Percentiles rank a stretch among this genome's conserved stretches.
Evolutionary conservation across 805 yeast genomes (phyloP).

Genomic region (Saccharomycopsis guyanensis): DNA sequence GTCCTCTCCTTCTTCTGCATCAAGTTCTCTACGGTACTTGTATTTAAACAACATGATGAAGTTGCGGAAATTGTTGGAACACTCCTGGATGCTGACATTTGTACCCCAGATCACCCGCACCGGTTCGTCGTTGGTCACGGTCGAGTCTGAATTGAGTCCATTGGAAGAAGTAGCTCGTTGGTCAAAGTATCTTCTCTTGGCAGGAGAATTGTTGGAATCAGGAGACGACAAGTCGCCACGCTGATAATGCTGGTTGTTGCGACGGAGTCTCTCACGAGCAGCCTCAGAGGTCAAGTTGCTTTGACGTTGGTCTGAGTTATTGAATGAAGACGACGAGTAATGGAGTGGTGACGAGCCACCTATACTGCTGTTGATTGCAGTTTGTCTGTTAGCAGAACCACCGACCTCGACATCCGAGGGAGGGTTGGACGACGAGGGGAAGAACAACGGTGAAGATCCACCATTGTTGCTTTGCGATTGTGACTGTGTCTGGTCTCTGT

Average conservation of each 20-base stretch:
- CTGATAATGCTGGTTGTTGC: constrained; percentile 35
- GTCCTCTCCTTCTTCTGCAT: constrained; percentile 33
- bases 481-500: constrained; percentile 22
- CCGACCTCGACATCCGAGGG: constrained; percentile 26
- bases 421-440: constrained; percentile 28
- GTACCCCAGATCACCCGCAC: constrained; percentile 97
- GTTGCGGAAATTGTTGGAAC: constrained; percentile 69
- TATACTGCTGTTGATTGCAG: constrained; percentile 24
- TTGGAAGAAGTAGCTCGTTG: constrained; percentile 28
- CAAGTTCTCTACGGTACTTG: constrained; percentile 56
- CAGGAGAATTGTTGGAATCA: constrained; percentile 63
- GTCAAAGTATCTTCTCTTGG: constrained; percentile 52
- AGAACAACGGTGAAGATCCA: constrained; percentile 29
- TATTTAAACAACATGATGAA: constrained; percentile 79
- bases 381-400: constrained; percentile 18
- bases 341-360: constrained; percentile 39
- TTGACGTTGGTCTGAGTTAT: constrained; percentile 25
- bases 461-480: constrained; percentile 16
- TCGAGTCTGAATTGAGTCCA: constrained; percentile 23
- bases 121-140: constrained; percentile 49
- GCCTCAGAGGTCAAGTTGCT: constrained; percentile 35
- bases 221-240: constrained; percentile 76
- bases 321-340: constrained; percentile 32
- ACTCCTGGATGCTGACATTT: constrained; percentile 85
- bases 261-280: constrained; percentile 30